Conservation (phyloP, 345 rosid species). For the Corchorus capsularis region DNA sequence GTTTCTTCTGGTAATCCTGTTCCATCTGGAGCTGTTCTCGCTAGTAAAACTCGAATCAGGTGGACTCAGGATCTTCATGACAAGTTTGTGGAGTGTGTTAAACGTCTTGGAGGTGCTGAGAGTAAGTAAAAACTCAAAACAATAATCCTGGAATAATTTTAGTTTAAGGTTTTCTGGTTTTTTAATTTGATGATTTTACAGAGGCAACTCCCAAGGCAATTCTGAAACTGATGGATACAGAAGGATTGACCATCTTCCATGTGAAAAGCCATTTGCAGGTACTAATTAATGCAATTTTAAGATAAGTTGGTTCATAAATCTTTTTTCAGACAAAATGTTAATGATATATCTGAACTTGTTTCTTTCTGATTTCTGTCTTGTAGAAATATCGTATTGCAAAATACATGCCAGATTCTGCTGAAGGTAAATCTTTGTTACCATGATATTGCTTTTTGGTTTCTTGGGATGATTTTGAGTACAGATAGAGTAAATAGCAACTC, state of each 20-base stretch:
- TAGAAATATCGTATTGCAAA: conserved; percentile 93
- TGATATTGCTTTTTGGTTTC: neutral
- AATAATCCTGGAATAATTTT: conserved; percentile 6
- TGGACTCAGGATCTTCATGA: conserved; percentile 96
- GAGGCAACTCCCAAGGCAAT: conserved; percentile 95
- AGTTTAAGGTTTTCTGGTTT: neutral
- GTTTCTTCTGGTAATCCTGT: conserved; percentile 21
- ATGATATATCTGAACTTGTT: neutral
- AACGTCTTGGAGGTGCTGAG: conserved; percentile 68
- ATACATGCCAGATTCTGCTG: conserved; percentile 64
- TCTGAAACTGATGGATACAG: conserved; percentile 83
- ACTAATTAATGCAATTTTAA: neutral
- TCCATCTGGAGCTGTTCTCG: conserved; percentile 25
- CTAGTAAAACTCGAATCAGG: conserved; percentile 73
- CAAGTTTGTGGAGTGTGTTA: conserved; percentile 82
- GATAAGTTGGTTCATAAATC: neutral
- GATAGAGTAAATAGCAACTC: neutral
- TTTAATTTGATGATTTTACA: conserved; percentile 23
- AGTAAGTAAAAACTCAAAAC: conserved; percentile 4
- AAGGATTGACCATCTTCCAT: conserved; percentile 91
- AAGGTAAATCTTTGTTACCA: conserved; percentile 50
- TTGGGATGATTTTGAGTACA: no score
- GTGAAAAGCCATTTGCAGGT: conserved; percentile 98
- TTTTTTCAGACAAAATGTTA: neutral
- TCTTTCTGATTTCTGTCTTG: conserved; percentile 16